Evolutionary conservation across 1,284 basidiomycete genomes (phyloP).

Genomic region (Trichosporon sp.): DNA sequence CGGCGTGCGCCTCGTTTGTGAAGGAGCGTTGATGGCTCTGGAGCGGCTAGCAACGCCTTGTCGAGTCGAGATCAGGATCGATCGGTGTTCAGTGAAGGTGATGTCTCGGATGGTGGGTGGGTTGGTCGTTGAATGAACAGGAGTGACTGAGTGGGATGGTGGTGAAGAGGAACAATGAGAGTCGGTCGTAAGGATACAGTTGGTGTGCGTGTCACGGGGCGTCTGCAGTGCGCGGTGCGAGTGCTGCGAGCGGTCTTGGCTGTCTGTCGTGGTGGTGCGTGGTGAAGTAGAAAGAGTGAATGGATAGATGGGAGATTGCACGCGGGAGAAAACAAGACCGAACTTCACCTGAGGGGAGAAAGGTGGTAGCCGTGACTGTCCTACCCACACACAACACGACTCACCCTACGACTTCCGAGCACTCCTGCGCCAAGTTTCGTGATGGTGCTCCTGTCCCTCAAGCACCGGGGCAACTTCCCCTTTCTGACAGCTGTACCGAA

Average conservation of each 20-base stretch:
- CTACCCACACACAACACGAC: conserved; percentile 8
- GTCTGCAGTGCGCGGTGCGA: not conserved
- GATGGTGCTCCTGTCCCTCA: conserved; percentile 1
- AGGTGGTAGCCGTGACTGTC: not conserved
- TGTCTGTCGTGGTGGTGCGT: not conserved
- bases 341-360: not conserved
- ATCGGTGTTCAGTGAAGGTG: not conserved
- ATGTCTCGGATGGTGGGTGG: not conserved
- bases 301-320: conserved; percentile 2
- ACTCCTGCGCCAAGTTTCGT: not conserved
- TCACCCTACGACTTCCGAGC: not conserved
- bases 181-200: conserved; percentile 9
- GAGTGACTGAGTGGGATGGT: not conserved
- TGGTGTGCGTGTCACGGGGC: not conserved
- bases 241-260: not conserved
- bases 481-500: conserved; percentile 9
- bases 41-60: not conserved
- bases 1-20: not conserved
- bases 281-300: not conserved
- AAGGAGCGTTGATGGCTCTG: not conserved
- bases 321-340: conserved; percentile 1
- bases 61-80: not conserved
- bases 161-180: conserved; percentile 8
- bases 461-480: conserved; percentile 2
- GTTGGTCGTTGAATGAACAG: not conserved